Evolutionary conservation across 148 eudicot species (phyloP).

Genomic region (Pharnaceum exiguum): DNA sequence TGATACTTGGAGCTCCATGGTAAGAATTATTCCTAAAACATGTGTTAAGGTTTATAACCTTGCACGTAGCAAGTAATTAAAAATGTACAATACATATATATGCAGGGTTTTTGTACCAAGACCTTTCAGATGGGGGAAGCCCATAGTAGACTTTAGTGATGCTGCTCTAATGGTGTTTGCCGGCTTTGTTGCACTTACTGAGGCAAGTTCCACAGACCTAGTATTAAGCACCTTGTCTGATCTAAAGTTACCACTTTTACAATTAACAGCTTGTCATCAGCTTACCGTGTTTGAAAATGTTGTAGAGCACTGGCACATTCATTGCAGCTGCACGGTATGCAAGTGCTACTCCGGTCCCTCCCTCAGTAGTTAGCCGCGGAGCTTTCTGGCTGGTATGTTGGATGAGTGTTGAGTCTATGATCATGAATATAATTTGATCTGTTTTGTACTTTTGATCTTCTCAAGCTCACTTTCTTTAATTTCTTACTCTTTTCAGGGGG

Average conservation of each 20-base stretch:
- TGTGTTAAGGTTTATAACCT: no score
- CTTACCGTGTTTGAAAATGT: no score
- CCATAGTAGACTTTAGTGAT: constrained; percentile 48
- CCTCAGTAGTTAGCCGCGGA: constrained; percentile 69
- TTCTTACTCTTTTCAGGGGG: constrained; percentile 42
- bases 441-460: not conserved
- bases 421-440: not conserved
- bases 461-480: no score
- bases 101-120: constrained; percentile 61
- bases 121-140: constrained; percentile 78
- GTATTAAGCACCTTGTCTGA: no score
- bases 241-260: not conserved
- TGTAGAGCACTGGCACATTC: constrained; percentile 69
- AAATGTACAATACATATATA: no score
- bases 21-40: constrained; percentile 7
- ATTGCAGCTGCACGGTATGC: constrained; percentile 74
- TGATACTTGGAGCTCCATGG: constrained; percentile 56
- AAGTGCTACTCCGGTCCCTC: constrained; percentile 87
- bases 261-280: not conserved
- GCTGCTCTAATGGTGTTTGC: constrained; percentile 48
- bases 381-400: constrained; percentile 64
- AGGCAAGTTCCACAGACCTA: constrained; percentile 43
- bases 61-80: no score
- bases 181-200: constrained; percentile 67
- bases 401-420: not conserved